Evolutionary conservation across 306 rosid genomes (phyloP), one percentile per base, ranked within the genome.

Genomic region (Elaeagnus macrophylla): DNA sequence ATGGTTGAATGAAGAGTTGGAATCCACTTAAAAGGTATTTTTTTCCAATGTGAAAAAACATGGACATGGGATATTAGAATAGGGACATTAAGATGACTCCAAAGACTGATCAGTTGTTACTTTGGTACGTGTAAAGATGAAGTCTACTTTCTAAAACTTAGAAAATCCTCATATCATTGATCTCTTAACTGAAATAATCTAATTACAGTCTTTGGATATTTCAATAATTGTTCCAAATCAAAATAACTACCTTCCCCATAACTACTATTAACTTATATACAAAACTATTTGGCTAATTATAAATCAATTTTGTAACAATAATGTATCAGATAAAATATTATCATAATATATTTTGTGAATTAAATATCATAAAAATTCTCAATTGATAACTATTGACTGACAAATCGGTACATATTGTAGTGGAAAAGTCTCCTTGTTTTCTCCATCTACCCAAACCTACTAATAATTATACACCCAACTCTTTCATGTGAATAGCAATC

Each of bases 1-100:
- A 42, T 81, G 84, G 95, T 82, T 91, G 97, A 78, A 84, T 44
- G 89, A 83, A 78, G 95, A 83, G 97, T 84, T 91, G 96, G 96
- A 86, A 82, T 86, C 97, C 97, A 86, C 97, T 84, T 42, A 62
- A 76, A 86, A 68, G 81, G 50, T 72, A 57, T 60, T 64, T 71
- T 75, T 80, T 25, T 25, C 4, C 32, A 77, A 76, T 69, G 78
- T 61, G 83, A 72, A 72, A 79, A 69, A 72, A 60, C 49, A 59
- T 49, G 74, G 56, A 69, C 71, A 75, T 37, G 77, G 68, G 37
- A 64, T 80, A 73, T 74, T 35, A n/a, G 16, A 77, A 67, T 67
- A 59, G 76, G 62, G 76, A 77, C 87, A 80, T 65, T 11, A 76
- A 71, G 67, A 71, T 70, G 77, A 67, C 66, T 79, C 83, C 95